Percentiles rank a stretch among this genome's conserved stretches.
phyloP scores from a whole-genome alignment of 1,284 basidiomycete species.

The Marasmius sp. region DNA sequence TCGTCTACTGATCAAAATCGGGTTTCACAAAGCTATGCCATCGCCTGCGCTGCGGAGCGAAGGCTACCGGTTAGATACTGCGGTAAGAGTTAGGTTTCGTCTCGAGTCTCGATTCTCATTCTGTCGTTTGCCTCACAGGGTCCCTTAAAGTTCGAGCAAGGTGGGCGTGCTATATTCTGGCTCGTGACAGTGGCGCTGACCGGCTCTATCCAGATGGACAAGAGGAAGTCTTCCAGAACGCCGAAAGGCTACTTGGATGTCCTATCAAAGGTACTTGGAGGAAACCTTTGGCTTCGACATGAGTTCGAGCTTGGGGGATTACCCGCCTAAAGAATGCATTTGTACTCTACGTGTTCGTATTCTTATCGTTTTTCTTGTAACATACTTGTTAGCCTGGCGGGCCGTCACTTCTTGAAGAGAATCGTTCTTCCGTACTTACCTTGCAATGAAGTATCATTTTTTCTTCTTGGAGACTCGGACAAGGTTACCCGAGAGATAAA shows the following conservation, averaged over 20 bases:
- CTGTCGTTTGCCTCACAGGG: neutral
- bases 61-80: constrained; percentile 38
- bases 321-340: too few species aligned
- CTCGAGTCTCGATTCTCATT: neutral
- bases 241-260: constrained; percentile 37
- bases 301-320: too few species aligned
- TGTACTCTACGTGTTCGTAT: too few species aligned
- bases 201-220: constrained; percentile 28
- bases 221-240: constrained; percentile 36
- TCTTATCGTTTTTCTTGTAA: too few species aligned
- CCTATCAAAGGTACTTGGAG: constrained; percentile 33
- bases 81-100: neutral
- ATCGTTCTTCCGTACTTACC: too few species aligned
- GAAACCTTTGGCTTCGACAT: neutral
- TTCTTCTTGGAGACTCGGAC: too few species aligned
- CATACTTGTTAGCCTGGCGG: too few species aligned
- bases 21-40: constrained; percentile 35
- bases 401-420: too few species aligned
- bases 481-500: too few species aligned
- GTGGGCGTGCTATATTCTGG: neutral
- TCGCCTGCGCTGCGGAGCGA: constrained; percentile 15
- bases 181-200: neutral
- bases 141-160: neutral
- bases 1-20: constrained; percentile 28
- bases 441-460: too few species aligned